Conservation (phyloP, 169 alveolate species). For the Theileria equi region DNA sequence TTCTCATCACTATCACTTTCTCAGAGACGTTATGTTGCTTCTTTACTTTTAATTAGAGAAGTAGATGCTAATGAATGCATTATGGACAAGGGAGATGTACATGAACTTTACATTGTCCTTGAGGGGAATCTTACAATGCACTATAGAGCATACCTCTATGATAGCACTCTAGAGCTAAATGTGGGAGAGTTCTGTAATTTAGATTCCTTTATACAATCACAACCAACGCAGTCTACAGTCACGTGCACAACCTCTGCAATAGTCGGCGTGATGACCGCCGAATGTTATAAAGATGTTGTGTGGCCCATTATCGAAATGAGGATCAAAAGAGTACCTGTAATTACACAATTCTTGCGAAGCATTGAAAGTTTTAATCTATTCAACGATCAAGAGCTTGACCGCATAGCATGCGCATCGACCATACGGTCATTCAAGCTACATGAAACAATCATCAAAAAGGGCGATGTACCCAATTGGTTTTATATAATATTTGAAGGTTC, state of each 20-base stretch:
- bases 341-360: slow-evolving; percentile 18
- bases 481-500: slow-evolving; percentile 51
- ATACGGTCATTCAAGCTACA: slow-evolving; percentile 45
- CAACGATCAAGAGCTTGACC: slow-evolving; percentile 25
- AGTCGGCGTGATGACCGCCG: slow-evolving; percentile 2
- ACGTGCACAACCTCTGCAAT: no score
- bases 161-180: background rate
- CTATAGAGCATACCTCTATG: slow-evolving; percentile 16
- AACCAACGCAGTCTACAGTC: slow-evolving; percentile 16
- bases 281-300: slow-evolving; percentile 11
- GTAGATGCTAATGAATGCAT: background rate
- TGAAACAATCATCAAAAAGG: slow-evolving; percentile 35
- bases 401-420: slow-evolving; percentile 32
- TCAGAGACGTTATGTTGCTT: slow-evolving; percentile 6
- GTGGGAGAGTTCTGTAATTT: slow-evolving; percentile 24
- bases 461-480: slow-evolving; percentile 26
- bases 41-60: background rate
- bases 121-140: slow-evolving; percentile 1
- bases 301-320: slow-evolving; percentile 33
- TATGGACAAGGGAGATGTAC: slow-evolving; percentile 1
- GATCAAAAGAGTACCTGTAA: slow-evolving; percentile 30
- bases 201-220: slow-evolving; percentile 4
- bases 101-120: slow-evolving; percentile 4
- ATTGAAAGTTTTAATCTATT: slow-evolving; percentile 23
- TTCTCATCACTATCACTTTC: background rate